Conservation (phyloP, 441 rosid genomes). For the Eruca vesicaria region DNA sequence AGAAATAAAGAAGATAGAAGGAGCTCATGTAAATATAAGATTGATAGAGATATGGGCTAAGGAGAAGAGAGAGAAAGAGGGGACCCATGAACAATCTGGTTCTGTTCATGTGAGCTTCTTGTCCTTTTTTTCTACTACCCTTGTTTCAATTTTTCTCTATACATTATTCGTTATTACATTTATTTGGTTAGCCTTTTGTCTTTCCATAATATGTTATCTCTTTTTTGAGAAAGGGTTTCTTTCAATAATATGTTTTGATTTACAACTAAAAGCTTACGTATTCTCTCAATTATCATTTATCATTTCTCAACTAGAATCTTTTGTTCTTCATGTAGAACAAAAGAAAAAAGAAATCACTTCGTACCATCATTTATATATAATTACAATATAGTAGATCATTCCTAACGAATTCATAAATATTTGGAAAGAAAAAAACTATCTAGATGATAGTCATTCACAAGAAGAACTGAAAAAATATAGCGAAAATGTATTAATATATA, state of each 20-base stretch:
- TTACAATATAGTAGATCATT: background rate
- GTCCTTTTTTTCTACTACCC: constrained; percentile 20
- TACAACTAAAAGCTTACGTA: background rate
- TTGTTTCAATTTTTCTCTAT: constrained; percentile 9
- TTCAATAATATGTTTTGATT: constrained; percentile 7
- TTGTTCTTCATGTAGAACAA: too few relatives aligned
- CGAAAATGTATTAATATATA: too few relatives aligned
- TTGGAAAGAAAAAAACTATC: background rate
- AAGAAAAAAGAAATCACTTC: background rate
- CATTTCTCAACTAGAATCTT: too few relatives aligned
- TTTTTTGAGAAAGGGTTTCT: too few relatives aligned
- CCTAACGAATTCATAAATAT: background rate
- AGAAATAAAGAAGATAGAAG: constrained; percentile 1
- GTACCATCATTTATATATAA: background rate
- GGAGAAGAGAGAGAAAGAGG: constrained; percentile 3
- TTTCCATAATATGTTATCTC: too few relatives aligned
- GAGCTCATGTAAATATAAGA: constrained; percentile 1
- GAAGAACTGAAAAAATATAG: background rate
- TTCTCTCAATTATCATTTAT: too few relatives aligned
- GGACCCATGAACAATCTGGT: constrained; percentile 34
- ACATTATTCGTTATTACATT: constrained; percentile 19
- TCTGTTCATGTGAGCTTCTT: constrained; percentile 35
- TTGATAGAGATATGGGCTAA: constrained; percentile 21
- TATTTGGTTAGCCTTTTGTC: background rate
- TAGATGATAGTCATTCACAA: background rate